Conservation (phyloP, 257 asterid species). For the Penstemon barbatus region DNA sequence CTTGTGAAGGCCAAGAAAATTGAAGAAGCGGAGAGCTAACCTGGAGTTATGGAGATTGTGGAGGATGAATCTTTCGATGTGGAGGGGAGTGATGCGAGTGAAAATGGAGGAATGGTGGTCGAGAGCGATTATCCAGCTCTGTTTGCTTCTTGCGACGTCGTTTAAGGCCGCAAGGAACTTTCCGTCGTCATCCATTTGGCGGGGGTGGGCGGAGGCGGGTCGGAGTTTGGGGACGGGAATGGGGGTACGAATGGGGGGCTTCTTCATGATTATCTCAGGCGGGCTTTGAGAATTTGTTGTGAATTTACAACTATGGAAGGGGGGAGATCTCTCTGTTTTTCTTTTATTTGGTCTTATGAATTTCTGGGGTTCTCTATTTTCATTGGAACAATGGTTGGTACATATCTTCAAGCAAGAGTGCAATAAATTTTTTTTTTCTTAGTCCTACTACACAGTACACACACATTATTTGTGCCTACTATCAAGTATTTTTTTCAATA, state of each 20-base stretch:
- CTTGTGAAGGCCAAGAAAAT: slow-evolving; percentile 83
- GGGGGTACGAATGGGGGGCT: slow-evolving; percentile 32
- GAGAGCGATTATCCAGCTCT: slow-evolving; percentile 65
- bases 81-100: slow-evolving; percentile 47
- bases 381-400: too few relatives aligned
- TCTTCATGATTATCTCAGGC: slow-evolving; percentile 26
- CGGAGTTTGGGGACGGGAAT: slow-evolving; percentile 28
- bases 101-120: slow-evolving; percentile 42
- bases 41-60: slow-evolving; percentile 59
- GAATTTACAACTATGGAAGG: neutral
- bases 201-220: slow-evolving; percentile 26
- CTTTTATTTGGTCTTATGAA: too few relatives aligned
- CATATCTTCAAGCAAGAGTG: too few relatives aligned
- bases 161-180: slow-evolving; percentile 55
- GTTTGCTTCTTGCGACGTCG: slow-evolving; percentile 61
- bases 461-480: too few relatives aligned
- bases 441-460: too few relatives aligned
- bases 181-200: slow-evolving; percentile 48
- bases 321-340: too few relatives aligned
- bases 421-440: too few relatives aligned
- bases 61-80: slow-evolving; percentile 64
- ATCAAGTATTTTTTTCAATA: too few relatives aligned
- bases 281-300: slow-evolving; percentile 16
- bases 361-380: too few relatives aligned
- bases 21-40: slow-evolving; percentile 92